Percentiles rank a stretch among this genome's conserved stretches.
Evolutionary conservation across 2,329 filamentous ascomycete species (phyloP).

Genomic region (Massarina eburnea): DNA sequence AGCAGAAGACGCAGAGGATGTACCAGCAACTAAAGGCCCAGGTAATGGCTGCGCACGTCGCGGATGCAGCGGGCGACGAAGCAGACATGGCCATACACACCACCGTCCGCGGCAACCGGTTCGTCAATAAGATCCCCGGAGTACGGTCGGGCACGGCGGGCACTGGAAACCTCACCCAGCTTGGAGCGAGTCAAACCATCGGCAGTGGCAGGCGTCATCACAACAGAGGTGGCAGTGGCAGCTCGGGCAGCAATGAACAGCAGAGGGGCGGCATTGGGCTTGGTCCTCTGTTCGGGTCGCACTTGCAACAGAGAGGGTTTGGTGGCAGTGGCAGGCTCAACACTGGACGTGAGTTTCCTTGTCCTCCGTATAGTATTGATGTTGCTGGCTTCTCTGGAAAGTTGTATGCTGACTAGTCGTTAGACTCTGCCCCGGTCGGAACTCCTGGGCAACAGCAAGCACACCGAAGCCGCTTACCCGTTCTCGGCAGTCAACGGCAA

Average conservation of each 20-base stretch:
- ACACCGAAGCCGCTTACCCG: constrained; percentile 31
- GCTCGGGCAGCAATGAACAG: constrained; percentile 27
- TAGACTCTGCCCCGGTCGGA: constrained; percentile 25
- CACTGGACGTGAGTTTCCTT: not conserved
- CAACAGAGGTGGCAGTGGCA: constrained; percentile 23
- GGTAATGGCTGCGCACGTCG: constrained; percentile 56
- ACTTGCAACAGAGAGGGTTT: constrained; percentile 22
- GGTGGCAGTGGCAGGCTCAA: constrained; percentile 10
- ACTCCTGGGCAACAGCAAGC: constrained; percentile 32
- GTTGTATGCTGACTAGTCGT: not conserved
- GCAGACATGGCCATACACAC: constrained; percentile 33
- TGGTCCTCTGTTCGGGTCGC: constrained; percentile 20
- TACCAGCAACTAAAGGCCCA: constrained; percentile 60
- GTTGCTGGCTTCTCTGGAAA: not conserved
- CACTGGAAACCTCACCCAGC: constrained; percentile 23
- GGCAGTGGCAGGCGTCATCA: constrained; percentile 17
- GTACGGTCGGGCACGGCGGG: constrained; percentile 26
- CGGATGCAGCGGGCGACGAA: constrained; percentile 56
- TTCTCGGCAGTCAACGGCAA: constrained; percentile 29
- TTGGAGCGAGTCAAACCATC: constrained; percentile 15
- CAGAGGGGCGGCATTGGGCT: constrained; percentile 22
- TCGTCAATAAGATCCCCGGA: constrained; percentile 34
- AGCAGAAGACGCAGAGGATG: constrained; percentile 66
- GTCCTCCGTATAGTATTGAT: too few species aligned
- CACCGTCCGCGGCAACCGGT: constrained; percentile 28